Evolutionary conservation across 352 stramenopile genomes (phyloP).

Genomic region (Phytophthora quininea): DNA sequence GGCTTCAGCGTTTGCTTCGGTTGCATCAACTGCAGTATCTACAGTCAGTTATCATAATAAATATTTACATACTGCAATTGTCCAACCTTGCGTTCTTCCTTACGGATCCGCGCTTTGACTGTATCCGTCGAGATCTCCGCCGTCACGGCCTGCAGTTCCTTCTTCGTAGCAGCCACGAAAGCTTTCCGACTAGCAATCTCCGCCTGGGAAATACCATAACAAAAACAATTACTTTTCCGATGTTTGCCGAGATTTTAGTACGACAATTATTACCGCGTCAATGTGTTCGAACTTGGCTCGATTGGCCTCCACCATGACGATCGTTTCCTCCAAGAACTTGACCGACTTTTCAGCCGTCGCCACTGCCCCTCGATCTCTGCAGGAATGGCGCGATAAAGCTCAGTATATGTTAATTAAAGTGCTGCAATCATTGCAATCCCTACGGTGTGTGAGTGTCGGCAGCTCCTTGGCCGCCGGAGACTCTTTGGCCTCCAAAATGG

Average conservation of each 20-base stretch:
- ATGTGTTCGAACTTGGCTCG: slow-evolving; percentile 85
- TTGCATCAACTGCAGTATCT: slow-evolving; percentile 44
- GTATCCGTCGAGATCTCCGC: slow-evolving; percentile 63
- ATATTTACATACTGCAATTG: not conserved
- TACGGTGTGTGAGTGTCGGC: slow-evolving; percentile 59
- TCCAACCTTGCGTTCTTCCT: slow-evolving; percentile 69
- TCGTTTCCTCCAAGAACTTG: slow-evolving; percentile 84
- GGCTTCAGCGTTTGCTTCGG: slow-evolving; percentile 23
- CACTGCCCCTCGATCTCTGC: slow-evolving; percentile 70
- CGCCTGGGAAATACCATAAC: slow-evolving; percentile 32
- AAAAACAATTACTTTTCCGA: too few relatives aligned
- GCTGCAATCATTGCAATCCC: slow-evolving; percentile 14
- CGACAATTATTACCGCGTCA: slow-evolving; percentile 66
- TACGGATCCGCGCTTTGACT: slow-evolving; percentile 60
- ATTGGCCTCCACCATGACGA: slow-evolving; percentile 83
- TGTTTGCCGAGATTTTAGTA: too few relatives aligned
- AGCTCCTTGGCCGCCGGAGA: slow-evolving; percentile 56
- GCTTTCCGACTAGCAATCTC: slow-evolving; percentile 72
- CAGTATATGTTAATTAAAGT: too few relatives aligned
- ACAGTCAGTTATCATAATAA: not conserved
- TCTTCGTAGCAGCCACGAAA: slow-evolving; percentile 65
- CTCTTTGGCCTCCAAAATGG: slow-evolving; percentile 52
- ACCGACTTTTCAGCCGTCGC: slow-evolving; percentile 71
- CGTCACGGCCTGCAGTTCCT: slow-evolving; percentile 62
- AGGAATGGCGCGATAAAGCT: not conserved